Conservation (phyloP, 306 rosid genomes). For the Lathyrus sativus region DNA sequence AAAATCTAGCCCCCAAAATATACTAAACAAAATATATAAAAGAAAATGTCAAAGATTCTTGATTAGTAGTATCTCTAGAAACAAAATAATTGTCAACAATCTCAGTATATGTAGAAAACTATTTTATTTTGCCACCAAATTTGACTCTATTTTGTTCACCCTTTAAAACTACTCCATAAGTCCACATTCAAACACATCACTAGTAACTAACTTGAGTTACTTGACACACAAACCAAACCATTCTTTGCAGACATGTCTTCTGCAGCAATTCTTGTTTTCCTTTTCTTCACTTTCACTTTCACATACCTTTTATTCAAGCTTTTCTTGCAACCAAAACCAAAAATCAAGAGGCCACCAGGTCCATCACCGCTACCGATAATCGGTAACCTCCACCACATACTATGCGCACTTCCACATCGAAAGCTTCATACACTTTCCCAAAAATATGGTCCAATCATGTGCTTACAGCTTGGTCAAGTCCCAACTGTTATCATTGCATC, state of each 20-base stretch:
- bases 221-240: background rate
- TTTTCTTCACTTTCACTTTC: background rate
- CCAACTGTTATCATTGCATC: background rate
- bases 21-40: no score
- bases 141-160: no score
- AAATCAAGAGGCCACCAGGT: background rate
- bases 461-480: background rate
- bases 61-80: no score
- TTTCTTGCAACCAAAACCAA: background rate
- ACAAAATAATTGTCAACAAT: no score
- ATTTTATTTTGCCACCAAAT: no score
- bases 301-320: background rate
- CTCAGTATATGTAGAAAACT: no score
- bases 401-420: background rate
- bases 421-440: background rate
- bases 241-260: background rate
- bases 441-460: conserved; percentile 2
- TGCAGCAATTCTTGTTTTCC: background rate
- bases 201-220: background rate
- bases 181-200: no score
- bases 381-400: background rate
- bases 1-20: no score
- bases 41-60: no score
- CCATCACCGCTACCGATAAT: background rate
- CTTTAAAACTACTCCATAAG: no score